Percentiles rank a stretch among this genome's conserved stretches.
phyloP scores from a whole-genome alignment of 129 eudicot genomes.

The Scalesia atractyloides region DNA sequence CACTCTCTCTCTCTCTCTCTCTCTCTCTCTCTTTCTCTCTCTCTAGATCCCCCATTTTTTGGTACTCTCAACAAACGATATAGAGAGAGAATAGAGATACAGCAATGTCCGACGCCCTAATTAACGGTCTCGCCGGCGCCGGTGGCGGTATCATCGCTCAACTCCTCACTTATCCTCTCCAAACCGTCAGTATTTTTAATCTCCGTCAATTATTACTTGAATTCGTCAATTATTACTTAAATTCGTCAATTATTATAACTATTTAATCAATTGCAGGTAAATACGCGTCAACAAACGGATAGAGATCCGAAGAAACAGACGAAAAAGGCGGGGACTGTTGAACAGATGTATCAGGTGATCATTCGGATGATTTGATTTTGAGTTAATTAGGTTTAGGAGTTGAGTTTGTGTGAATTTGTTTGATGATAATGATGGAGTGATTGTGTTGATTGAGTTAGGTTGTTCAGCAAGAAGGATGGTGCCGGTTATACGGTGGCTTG shows the following conservation, averaged over 20 bases:
- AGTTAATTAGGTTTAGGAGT: not conserved
- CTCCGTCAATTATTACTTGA: not conserved
- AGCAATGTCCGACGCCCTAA: conserved; percentile 89
- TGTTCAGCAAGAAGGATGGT: conserved; percentile 91
- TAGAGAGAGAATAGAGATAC: not conserved
- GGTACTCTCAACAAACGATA: too few species aligned
- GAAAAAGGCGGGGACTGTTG: conserved; percentile 57
- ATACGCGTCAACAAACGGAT: conserved; percentile 95
- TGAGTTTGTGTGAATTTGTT: not conserved
- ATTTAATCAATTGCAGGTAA: conserved; percentile 49
- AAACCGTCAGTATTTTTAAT: conserved; percentile 52
- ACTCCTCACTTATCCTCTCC: conserved; percentile 95
- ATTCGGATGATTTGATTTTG: not conserved
- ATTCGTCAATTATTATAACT: not conserved
- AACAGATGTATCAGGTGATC: conserved; percentile 74
- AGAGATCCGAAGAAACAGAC: conserved; percentile 69
- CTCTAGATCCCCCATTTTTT: conserved; percentile 38
- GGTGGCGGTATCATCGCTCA: conserved; percentile 99
- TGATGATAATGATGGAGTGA: not conserved
- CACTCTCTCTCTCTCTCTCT: conserved; percentile 42
- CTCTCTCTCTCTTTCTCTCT: conserved; percentile 46
- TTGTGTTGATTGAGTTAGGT: conserved; percentile 53
- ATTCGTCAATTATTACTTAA: not conserved
- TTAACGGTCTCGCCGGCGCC: conserved; percentile 95
- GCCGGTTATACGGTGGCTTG: conserved; percentile 75